These are phyloP conservation scores for Tillandsia leiboldiana DNA, from an alignment of 176 grass and related monocot genomes.

Conservation along the genomic window DNA sequence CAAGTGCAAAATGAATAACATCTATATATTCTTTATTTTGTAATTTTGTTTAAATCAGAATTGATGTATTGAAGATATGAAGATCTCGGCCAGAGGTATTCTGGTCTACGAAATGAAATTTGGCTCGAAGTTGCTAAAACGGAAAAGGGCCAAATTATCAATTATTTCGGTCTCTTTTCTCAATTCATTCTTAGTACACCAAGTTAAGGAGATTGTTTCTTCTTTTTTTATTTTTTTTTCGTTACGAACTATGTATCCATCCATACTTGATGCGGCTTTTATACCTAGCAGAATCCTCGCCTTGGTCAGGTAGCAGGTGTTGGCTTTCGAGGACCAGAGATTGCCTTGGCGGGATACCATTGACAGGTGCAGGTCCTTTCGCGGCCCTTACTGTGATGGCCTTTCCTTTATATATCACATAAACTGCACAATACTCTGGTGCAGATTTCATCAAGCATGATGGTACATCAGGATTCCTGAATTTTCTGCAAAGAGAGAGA, in stretches of 20 bases:
- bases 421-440: constrained; percentile 75
- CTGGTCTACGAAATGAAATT: neutral
- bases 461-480: constrained; percentile 70
- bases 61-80: too few species aligned
- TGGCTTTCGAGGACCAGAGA: constrained; percentile 12
- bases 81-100: neutral
- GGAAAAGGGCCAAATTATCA: neutral
- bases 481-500: constrained; percentile 41
- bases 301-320: neutral
- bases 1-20: neutral
- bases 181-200: neutral
- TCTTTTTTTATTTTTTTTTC: neutral
- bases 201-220: neutral
- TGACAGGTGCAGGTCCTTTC: constrained; percentile 36
- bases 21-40: neutral
- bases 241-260: neutral
- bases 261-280: neutral
- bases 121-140: too few species aligned
- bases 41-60: too few species aligned
- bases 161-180: neutral
- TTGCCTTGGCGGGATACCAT: constrained; percentile 41
- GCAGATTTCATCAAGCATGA: constrained; percentile 71
- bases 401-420: constrained; percentile 83
- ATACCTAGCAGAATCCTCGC: constrained; percentile 42
- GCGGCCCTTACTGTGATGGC: constrained; percentile 52